Conservation (phyloP, 768 basidiomycete species). For the Lactarius akahatsu region DNA sequence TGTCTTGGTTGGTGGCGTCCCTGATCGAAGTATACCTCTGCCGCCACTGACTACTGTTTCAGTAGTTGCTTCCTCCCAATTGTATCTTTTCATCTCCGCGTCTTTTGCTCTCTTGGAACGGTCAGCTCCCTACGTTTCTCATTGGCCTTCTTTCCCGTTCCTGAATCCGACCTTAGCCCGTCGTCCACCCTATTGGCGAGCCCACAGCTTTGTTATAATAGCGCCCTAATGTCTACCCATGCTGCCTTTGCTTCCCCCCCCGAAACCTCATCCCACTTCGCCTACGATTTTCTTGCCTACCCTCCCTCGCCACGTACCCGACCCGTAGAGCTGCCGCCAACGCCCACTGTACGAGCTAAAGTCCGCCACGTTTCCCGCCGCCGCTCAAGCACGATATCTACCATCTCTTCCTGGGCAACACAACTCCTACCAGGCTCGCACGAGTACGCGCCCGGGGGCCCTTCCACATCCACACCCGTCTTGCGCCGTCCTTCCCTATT, state of each 20-base stretch:
- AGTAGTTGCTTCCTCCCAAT: constrained; percentile 3
- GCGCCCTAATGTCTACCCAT: constrained; percentile 4
- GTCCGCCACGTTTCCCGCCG: constrained; percentile 25
- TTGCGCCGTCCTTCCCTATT: constrained; percentile 34
- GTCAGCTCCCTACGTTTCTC: neutral
- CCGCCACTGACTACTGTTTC: neutral
- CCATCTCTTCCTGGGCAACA: constrained; percentile 62
- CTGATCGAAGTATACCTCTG: neutral
- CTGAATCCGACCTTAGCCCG: neutral
- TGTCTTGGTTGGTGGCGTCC: neutral
- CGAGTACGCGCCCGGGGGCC: constrained; percentile 41
- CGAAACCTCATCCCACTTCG: constrained; percentile 18
- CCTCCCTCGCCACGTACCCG: constrained; percentile 36
- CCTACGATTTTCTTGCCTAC: constrained; percentile 35
- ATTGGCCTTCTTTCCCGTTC: neutral
- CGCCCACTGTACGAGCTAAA: constrained; percentile 27
- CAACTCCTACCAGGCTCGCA: constrained; percentile 55
- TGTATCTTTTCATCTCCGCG: constrained; percentile 14
- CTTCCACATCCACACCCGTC: constrained; percentile 35
- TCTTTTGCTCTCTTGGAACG: constrained; percentile 6
- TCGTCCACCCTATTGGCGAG: neutral
- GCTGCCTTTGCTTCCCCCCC: neutral
- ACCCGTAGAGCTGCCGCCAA: constrained; percentile 33
- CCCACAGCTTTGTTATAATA: constrained; percentile 3
- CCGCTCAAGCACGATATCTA: constrained; percentile 47